Evolutionary conservation across 352 stramenopile genomes (phyloP), one percentile per base, ranked within the genome.

Genomic region (Sclerospora graminicola): DNA sequence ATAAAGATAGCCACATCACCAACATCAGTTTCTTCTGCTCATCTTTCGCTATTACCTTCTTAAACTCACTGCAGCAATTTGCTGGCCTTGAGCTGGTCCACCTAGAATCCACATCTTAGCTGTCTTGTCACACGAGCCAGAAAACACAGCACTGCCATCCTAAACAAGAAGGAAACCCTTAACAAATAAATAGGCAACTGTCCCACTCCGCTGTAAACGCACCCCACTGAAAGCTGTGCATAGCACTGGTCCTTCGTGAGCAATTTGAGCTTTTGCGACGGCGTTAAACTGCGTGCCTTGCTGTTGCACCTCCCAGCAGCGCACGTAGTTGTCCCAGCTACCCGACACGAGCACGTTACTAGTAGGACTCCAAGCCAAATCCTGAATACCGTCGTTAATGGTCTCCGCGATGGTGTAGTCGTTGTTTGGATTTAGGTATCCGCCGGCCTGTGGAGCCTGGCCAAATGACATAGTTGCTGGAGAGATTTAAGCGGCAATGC

Each of bases 91-190:
- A 11, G 61, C 41, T 0, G 75, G 80, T 6, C 78, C 76, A 19
- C 79, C 84, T 14, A 98, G 69, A 42, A 76, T 53, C 91, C 92
- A 98, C 89, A 97, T 97, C 45, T 96, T 93, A 19, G 93, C 90
- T 9, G 88, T 95, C 60, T 97, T 98, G 62, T 97, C 92, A 36
- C 74, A 87, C 21, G 87, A 95, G 20, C 80, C 84, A 1, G 85
- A 95, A 53, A 98, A 98, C 28, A 97, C 86, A 1, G 78, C 82
- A 39, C 54, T 87, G n/a, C 91, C 90, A 66, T 98, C 94, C 78
- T 89, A 60, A n/a, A 33, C 11, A 41, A 26, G 5, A 24, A 8
- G 8, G 8, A 32, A 18, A 41, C 6, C 5, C 13, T 20, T 5
- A n/a, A 15, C n/a, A 32, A 8, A 9, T 15, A 32, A 6, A 20